phyloP scores from a whole-genome alignment of 257 asterid genomes.

The Nicotiana knightiana region DNA sequence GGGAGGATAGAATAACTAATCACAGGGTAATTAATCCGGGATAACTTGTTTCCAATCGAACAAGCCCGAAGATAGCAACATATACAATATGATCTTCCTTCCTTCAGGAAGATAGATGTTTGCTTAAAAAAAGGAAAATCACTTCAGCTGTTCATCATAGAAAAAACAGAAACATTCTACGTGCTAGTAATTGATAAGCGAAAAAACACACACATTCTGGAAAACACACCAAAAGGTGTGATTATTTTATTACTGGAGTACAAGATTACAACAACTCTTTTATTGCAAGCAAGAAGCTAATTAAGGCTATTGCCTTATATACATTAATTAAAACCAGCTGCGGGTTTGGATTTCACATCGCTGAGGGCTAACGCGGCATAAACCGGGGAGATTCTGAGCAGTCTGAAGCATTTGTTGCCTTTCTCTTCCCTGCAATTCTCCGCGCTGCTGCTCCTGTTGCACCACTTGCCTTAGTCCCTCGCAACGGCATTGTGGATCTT shows the following conservation, averaged over 20 bases:
- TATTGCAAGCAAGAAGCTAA: not conserved
- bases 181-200: not conserved
- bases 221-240: not conserved
- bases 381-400: conserved; percentile 35
- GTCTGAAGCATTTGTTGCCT: conserved; percentile 41
- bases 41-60: no score
- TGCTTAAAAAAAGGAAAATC: no score
- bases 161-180: no score
- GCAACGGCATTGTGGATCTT: conserved; percentile 30
- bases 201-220: not conserved
- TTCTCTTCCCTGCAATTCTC: conserved; percentile 25
- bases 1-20: no score
- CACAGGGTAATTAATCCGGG: no score
- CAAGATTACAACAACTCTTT: not conserved
- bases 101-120: no score
- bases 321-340: not conserved
- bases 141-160: no score
- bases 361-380: conserved; percentile 39
- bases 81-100: no score
- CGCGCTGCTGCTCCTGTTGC: conserved; percentile 11
- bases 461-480: conserved; percentile 33
- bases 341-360: conserved; percentile 17
- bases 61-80: no score
- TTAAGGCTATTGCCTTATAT: not conserved
- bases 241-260: not conserved